phyloP scores from a whole-genome alignment of 2,329 filamentous ascomycete genomes.

The Raffaelea arxii region DNA sequence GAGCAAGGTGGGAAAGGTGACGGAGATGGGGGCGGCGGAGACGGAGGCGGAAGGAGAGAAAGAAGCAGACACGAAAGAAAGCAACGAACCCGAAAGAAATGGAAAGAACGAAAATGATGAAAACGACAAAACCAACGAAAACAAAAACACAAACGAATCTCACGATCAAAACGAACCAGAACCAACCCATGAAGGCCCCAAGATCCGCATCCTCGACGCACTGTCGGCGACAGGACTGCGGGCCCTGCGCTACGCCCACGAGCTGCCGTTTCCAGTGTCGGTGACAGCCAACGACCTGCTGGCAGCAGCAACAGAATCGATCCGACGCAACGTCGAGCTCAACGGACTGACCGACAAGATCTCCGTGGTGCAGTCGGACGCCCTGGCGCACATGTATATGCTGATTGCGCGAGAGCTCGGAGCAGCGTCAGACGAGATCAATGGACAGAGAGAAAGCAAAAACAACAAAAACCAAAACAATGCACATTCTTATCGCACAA shows the following conservation, averaged over 20 bases:
- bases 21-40: background rate
- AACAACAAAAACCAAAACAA: background rate
- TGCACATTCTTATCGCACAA: slow-evolving; percentile 22
- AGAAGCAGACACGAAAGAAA: background rate
- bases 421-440: slow-evolving; percentile 22
- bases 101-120: too few species aligned
- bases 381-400: slow-evolving; percentile 84
- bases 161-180: slow-evolving; percentile 16
- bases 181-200: slow-evolving; percentile 15
- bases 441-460: too few species aligned
- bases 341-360: slow-evolving; percentile 68
- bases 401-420: slow-evolving; percentile 46
- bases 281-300: slow-evolving; percentile 89
- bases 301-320: slow-evolving; percentile 64
- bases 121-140: slow-evolving; percentile 7
- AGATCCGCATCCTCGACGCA: slow-evolving; percentile 85
- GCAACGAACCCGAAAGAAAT: slow-evolving; percentile 2
- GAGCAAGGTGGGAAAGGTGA: slow-evolving; percentile 17
- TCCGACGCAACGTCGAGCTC: slow-evolving; percentile 74
- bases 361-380: slow-evolving; percentile 67
- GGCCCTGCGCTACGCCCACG: slow-evolving; percentile 82
- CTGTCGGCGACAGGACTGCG: slow-evolving; percentile 88
- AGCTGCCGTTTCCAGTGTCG: slow-evolving; percentile 74
- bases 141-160: slow-evolving; percentile 11
- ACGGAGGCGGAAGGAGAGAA: background rate